phyloP scores from a whole-genome alignment of 495 filamentous ascomycete genomes.

The Aspergillus heteromorphus region DNA sequence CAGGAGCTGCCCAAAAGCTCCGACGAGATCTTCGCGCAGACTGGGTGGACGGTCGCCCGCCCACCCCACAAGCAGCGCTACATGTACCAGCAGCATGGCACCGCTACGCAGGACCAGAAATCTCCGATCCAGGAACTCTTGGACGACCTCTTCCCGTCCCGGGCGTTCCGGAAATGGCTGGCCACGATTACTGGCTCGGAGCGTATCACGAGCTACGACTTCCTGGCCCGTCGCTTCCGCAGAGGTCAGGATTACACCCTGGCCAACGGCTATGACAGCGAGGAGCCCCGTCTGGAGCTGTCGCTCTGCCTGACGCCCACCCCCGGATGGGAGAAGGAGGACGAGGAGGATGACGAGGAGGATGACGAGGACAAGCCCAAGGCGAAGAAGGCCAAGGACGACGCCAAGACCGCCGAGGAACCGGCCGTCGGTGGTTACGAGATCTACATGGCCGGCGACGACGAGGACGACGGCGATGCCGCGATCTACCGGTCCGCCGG shows the following conservation, averaged over 20 bases:
- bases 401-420: constrained; percentile 40
- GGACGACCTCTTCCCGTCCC: constrained; percentile 71
- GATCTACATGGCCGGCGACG: constrained; percentile 86
- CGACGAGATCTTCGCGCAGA: constrained; percentile 52
- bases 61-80: constrained; percentile 96
- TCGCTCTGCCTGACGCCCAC: constrained; percentile 80
- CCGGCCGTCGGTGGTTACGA: constrained; percentile 74
- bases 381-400: constrained; percentile 12
- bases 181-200: constrained; percentile 71
- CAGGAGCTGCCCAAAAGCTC: constrained; percentile 36
- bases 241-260: constrained; percentile 86
- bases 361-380: constrained; percentile 26
- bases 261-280: constrained; percentile 71
- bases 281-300: constrained; percentile 79
- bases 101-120: constrained; percentile 21
- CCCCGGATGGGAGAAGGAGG: constrained; percentile 72
- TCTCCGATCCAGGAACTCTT: constrained; percentile 71
- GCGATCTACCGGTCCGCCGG: constrained; percentile 75
- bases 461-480: constrained; percentile 54
- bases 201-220: constrained; percentile 51
- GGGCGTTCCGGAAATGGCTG: constrained; percentile 89
- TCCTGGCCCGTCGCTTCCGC: constrained; percentile 79
- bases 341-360: constrained; percentile 49
- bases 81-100: constrained; percentile 62
- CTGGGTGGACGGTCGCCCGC: constrained; percentile 67